Base-by-base conservation (phyloP, 73 alveolate genomes). In the Paramecium bursaria region DNA sequence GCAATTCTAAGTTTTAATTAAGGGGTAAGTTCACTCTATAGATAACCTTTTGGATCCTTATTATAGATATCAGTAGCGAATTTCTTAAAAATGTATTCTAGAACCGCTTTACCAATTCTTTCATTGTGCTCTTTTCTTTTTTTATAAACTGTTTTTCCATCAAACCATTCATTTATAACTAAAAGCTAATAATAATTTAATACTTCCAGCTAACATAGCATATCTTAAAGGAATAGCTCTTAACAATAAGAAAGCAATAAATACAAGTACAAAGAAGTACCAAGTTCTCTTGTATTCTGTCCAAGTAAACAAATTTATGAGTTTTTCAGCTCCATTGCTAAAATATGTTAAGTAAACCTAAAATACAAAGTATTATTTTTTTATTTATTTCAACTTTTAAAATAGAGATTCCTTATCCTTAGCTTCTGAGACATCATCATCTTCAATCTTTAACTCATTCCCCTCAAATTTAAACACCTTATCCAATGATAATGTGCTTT, bases 131-230 rank as follows among this genome's bases (percentile, higher is more conserved):
- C 42, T 17, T 67, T 39, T 42, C 82, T 67, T 39, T 67, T 67
- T 14, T 67, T 67, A 39, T 39, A 67, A 3, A 67, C 46, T 9
- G 35, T 42, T 15, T 57, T 44, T 67, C 82, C 82, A 67, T 67
- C 82, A 67, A 67, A 67, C 82, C 82, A 67, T 67, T 67, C 82
- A 67, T 67, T 67, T 4, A 67, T 67, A 11, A 67, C 82, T 67
- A 67, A 15, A 17, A 11, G 17, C 9, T 39, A 13, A 17, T 21
- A 35, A 7, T 31, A 3, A 67, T 39, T 39, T 7, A 39, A 21
- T 67, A 67, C 82, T 67, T 67, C 82, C 82, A n/a, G 55, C 53
- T 17, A 67, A 39, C 82, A 67, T 67, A 1, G 44, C 44, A 42
- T 67, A 67, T 1, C 55, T 11, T 11, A 67, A 25, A 42, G 82